Evolutionary conservation across 2,329 filamentous ascomycete genomes (phyloP), one percentile per base, ranked within the genome.

Genomic region (Penicillium freii): DNA sequence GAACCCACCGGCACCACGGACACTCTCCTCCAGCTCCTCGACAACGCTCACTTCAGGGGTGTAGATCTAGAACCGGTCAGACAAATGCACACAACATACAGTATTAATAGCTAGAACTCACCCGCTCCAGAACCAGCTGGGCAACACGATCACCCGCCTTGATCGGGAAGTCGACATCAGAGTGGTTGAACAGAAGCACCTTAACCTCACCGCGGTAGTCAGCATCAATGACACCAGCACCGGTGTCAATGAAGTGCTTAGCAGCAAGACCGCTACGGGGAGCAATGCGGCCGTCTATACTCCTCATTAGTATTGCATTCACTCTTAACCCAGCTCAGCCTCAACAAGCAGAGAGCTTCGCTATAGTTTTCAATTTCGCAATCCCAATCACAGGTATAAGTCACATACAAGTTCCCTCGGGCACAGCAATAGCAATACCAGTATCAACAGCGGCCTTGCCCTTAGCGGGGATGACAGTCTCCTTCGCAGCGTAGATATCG

Each of bases 171-270:
- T 96, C 92, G 40, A 78, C 77, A 50, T 96, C 92, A 51, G 83
- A 84, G 75, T 96, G 88, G 79, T 99, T 99, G 77, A 97, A 97
- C 51, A 99, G 84, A 65, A 99, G 82, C 27, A 99, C 89, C 81
- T 95, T 96, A 69, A 99, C 88, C 66, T 90, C 90, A 21, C 94
- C 94, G 36, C 94, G 85, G 80, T 99, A 99, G 77, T 99, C 94
- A 34, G 93, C 92, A 75, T 99, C 94, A 68, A 99, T 97, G 63
- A 99, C 94, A 54, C 94, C 94, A 0, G 94, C 94, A 61, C 95
- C 92, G 0, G 90, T 94, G 75, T 97, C 92, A 73, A 99, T 97
- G 78, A 92, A 94, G 79, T 97, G 87, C 80, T 99, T 99, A 59
- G 87, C 82, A 2, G 93, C 93, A 36, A 96, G 87, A 47, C 92